These are phyloP conservation scores for Gnomoniopsis smithogilvyi DNA, from an alignment of 2,329 filamentous ascomycete species.

Conservation along the genomic window DNA sequence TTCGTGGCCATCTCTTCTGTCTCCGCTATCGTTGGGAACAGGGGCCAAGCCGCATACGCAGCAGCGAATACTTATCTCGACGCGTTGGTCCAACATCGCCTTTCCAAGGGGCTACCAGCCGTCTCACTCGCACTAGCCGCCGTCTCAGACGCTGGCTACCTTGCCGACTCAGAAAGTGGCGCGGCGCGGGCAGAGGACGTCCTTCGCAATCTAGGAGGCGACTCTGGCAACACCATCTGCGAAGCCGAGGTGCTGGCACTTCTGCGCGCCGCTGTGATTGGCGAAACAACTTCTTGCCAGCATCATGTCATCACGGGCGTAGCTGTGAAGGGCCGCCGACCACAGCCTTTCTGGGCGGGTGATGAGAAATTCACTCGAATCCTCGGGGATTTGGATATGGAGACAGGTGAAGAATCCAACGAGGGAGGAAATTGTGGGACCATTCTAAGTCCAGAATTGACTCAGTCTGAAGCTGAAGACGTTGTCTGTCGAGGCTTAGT, in stretches of 20 bases:
- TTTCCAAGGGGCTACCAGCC: constrained; percentile 28
- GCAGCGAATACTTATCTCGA: constrained; percentile 41
- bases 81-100: constrained; percentile 34
- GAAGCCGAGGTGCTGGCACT: constrained; percentile 54
- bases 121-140: constrained; percentile 49
- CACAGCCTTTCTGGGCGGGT: constrained; percentile 48
- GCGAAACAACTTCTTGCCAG: constrained; percentile 38
- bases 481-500: constrained; percentile 44
- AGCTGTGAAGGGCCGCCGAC: constrained; percentile 34
- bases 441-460: constrained; percentile 39
- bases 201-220: constrained; percentile 40
- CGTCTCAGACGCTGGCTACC: constrained; percentile 47
- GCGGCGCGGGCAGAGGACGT: constrained; percentile 42
- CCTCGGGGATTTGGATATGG: constrained; percentile 34
- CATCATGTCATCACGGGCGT: constrained; percentile 54
- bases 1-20: constrained; percentile 35
- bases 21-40: constrained; percentile 26
- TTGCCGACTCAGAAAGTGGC: constrained; percentile 38
- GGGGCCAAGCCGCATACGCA: constrained; percentile 49
- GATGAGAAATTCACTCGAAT: constrained; percentile 49
- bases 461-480: constrained; percentile 42
- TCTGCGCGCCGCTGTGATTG: constrained; percentile 47
- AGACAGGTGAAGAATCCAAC: constrained; percentile 33
- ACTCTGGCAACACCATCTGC: constrained; percentile 41
- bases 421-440: constrained; percentile 20